Evolutionary conservation across 805 yeast genomes (phyloP), one percentile per base, ranked within the genome.

Genomic region (Peterozyma xylosa): DNA sequence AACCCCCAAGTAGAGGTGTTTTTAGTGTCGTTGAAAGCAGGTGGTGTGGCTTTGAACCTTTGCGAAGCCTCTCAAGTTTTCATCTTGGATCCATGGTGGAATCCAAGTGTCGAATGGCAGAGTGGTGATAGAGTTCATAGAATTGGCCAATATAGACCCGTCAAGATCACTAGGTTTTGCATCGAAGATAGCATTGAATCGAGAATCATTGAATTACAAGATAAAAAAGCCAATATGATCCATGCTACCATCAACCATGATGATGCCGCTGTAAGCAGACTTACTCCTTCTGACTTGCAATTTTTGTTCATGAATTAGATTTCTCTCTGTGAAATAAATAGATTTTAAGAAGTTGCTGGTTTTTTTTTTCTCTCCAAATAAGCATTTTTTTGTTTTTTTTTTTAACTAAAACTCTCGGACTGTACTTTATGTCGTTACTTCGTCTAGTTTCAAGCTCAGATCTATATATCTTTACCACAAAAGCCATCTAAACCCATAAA

Each of bases 21-120:
- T 58, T 64, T 93, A 50, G 99, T 93, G 9, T 88, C 96, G 33
- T 73, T 93, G 54, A 93, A 93, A 58, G 99, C 99, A 0, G 99
- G 99, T 52, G 99, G 99, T 66, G 99, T 93, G 37, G 99, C 99
- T 0, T 71, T 93, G 51, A 93, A 93, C 59, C 70, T 93, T 50
- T 91, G 96, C 57, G 99, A 95, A 56, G 98, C 99, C 0, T 89
- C 95, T 2, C 98, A 91, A 56, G 98, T 93, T 39, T 93, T 93
- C 53, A 73, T 93, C 38, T 71, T 93, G 70, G 99, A 93, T 56
- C 98, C 98, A 33, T 93, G 99, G 99, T 93, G 99, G 98, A 95
- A 93, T 59, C 98, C 98, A 1, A 85, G 95, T 52, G 93, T 91
- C 7, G 99, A 93, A 61, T 93, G 97, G 89, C 99, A 93, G 62